phyloP scores from a whole-genome alignment of 2,329 filamentous ascomycete genomes.

The Penicillium sp. region DNA sequence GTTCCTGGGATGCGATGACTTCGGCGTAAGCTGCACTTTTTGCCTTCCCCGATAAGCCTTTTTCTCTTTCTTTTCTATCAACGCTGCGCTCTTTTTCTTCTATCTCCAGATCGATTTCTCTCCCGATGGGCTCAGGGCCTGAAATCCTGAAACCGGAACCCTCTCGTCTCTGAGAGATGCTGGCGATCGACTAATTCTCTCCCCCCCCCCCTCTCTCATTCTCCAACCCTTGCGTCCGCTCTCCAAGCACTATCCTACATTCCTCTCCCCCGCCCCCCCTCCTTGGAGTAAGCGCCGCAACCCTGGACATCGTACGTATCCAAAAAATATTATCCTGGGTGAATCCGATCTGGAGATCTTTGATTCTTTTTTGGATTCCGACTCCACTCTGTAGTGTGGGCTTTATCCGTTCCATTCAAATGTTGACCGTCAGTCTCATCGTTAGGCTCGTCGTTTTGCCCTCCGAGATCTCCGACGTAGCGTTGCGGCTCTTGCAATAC shows the following conservation, averaged over 20 bases:
- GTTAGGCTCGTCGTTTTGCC: conserved; percentile 11
- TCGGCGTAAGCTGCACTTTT: conserved; percentile 9
- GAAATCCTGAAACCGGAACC: conserved; percentile 12
- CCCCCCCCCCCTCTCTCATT: conserved; percentile 7
- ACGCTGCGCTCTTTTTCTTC: conserved; percentile 2
- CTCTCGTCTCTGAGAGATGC: conserved; percentile 10
- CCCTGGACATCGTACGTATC: conserved; percentile 11
- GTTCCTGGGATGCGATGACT: conserved; percentile 18
- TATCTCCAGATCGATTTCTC: conserved; percentile 11
- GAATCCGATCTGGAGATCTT: conserved; percentile 1
- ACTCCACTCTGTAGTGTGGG: conserved; percentile 6
- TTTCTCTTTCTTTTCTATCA: conserved; percentile 12
- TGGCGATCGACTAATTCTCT: conserved; percentile 20
- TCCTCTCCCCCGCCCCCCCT: conserved; percentile 10
- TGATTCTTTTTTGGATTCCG: conserved; percentile 2
- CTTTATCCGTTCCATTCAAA: conserved; percentile 9
- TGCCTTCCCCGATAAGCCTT: conserved; percentile 34
- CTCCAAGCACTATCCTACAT: conserved; percentile 9
- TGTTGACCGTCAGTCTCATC: conserved; percentile 14
- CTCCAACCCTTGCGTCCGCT: conserved; percentile 17
- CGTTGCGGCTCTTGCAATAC: conserved; percentile 13
- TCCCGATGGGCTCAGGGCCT: no score
- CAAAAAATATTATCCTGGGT: conserved; percentile 7
- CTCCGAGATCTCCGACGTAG: conserved; percentile 16
- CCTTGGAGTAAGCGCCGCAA: background rate